These are phyloP conservation scores for Boletus rubropictus DNA, from an alignment of 768 basidiomycete species.

Conservation along the genomic window DNA sequence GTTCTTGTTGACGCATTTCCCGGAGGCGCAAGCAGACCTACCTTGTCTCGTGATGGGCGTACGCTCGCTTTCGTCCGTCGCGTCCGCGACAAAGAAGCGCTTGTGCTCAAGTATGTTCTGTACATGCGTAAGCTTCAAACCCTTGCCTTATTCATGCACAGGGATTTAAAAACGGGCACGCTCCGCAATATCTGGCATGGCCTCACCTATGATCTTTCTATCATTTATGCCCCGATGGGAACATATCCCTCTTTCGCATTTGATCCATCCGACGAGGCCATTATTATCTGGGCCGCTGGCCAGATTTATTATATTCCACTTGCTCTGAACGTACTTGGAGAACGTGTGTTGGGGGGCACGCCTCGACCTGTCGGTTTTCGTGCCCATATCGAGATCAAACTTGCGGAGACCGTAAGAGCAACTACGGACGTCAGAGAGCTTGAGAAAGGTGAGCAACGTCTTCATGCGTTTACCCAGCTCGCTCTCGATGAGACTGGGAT, in stretches of 20 bases:
- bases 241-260: conserved; percentile 77
- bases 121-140: neutral
- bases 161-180: conserved; percentile 63
- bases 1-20: conserved; percentile 52
- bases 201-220: conserved; percentile 59
- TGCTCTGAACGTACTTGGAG: conserved; percentile 34
- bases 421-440: conserved; percentile 46
- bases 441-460: conserved; percentile 51
- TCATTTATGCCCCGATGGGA: conserved; percentile 68
- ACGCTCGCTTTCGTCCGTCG: conserved; percentile 73
- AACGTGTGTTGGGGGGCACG: conserved; percentile 37
- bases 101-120: conserved; percentile 58
- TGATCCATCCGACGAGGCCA: conserved; percentile 22
- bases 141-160: conserved; percentile 22
- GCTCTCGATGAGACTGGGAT: conserved; percentile 49
- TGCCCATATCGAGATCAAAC: conserved; percentile 56
- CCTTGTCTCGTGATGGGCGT: conserved; percentile 59
- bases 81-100: conserved; percentile 64
- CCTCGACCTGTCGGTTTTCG: conserved; percentile 52
- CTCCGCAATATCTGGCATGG: conserved; percentile 63
- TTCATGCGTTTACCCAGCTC: conserved; percentile 59
- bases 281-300: conserved; percentile 72
- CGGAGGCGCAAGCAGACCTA: conserved; percentile 70
- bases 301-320: conserved; percentile 63
- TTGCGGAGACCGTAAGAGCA: conserved; percentile 54